Evolutionary conservation across 2,329 filamentous ascomycete species (phyloP).

Genomic region (Xylaria sp.): DNA sequence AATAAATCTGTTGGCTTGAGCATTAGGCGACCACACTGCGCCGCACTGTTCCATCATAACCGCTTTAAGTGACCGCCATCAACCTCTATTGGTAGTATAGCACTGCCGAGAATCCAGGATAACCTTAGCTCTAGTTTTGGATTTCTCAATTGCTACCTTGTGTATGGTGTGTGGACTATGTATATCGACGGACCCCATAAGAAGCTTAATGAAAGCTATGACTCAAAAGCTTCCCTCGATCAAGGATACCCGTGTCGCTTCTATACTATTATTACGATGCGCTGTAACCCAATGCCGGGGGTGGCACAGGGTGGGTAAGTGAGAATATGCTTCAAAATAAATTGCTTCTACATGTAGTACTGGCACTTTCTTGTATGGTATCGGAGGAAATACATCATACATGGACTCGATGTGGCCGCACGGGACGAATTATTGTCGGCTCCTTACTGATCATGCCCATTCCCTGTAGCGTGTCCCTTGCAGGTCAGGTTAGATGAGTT

Average conservation of each 20-base stretch:
- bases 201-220: constrained; percentile 3
- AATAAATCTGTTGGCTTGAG: constrained; percentile 34
- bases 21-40: neutral
- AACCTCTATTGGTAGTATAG: neutral
- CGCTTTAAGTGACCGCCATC: neutral
- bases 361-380: neutral
- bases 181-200: neutral
- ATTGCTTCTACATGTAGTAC: neutral
- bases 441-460: neutral
- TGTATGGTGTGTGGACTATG: neutral
- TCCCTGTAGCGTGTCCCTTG: constrained; percentile 16
- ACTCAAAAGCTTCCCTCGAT: constrained; percentile 2
- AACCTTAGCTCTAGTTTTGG: neutral
- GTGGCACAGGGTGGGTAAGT: constrained; percentile 24
- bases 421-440: neutral
- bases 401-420: neutral
- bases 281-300: constrained; percentile 26
- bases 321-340: constrained; percentile 3
- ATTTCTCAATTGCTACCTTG: neutral
- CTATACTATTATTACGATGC: constrained; percentile 10
- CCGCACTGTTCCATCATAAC: neutral
- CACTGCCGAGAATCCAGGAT: neutral
- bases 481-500: neutral
- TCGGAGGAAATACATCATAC: neutral
- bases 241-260: neutral